Conservation (phyloP, 768 basidiomycete genomes). For the Boletus tomentosulus region DNA sequence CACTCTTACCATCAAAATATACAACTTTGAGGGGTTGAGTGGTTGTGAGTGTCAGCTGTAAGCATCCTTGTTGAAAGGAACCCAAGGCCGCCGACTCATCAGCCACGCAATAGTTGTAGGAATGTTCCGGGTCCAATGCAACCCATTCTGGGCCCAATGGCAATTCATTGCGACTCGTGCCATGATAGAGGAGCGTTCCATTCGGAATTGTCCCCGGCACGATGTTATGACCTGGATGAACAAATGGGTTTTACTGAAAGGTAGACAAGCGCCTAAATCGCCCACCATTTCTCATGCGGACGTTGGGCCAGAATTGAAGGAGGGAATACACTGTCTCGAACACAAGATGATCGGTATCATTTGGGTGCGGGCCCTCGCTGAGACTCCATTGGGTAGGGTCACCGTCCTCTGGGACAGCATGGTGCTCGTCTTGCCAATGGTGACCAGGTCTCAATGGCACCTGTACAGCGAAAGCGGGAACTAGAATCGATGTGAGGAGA, state of each 20-base stretch:
- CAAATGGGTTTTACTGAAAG: not conserved
- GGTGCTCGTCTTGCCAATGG: not conserved
- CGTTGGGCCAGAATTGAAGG: conserved; percentile 23
- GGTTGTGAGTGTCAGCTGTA: conserved; percentile 7
- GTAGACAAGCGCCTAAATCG: not conserved
- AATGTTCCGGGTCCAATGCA: conserved; percentile 31
- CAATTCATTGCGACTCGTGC: conserved; percentile 10
- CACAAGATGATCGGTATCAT: conserved; percentile 32
- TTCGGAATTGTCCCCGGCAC: conserved; percentile 29
- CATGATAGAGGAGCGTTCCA: conserved; percentile 33
- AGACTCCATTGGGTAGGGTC: conserved; percentile 16
- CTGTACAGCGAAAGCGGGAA: not conserved
- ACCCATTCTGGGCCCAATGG: conserved; percentile 29
- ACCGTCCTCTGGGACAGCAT: not conserved
- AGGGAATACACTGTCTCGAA: conserved; percentile 19
- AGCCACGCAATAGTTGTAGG: conserved; percentile 34
- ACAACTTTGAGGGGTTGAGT: conserved; percentile 27
- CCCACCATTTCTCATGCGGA: conserved; percentile 29
- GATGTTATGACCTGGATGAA: conserved; percentile 25
- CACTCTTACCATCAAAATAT: conserved; percentile 35
- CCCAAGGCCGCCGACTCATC: not conserved
- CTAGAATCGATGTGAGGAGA: not conserved
- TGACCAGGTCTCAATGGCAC: not conserved
- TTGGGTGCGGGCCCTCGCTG: conserved; percentile 17
- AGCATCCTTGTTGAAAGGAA: conserved; percentile 15